Conservation (phyloP, 805 yeast species). For the Metschnikowia anglica region DNA sequence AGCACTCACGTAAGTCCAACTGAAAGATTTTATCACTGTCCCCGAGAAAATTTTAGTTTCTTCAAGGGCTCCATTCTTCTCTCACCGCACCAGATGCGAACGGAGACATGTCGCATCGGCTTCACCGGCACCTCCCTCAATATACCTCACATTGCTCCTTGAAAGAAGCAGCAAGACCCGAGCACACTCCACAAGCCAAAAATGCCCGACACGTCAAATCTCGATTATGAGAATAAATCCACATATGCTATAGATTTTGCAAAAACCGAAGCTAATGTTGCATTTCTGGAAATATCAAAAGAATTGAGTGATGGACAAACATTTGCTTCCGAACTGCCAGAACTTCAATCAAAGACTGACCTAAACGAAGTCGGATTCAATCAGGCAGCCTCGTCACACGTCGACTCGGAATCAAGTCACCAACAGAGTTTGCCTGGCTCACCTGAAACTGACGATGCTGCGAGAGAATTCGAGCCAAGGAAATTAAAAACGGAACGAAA, state of each 20-base stretch:
- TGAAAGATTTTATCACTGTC: too few species aligned
- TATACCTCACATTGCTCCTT: background rate
- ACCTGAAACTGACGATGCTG: background rate
- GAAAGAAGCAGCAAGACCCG: background rate
- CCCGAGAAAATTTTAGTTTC: too few species aligned
- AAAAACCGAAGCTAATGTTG: too few species aligned
- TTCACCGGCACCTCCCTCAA: background rate
- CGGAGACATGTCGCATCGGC: background rate
- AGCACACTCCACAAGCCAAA: background rate
- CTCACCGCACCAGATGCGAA: background rate
- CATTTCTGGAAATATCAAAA: background rate
- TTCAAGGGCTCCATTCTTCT: too few species aligned
- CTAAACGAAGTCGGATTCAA: background rate
- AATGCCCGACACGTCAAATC: background rate
- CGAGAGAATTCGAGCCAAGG: background rate
- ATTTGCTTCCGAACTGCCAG: background rate
- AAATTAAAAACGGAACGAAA: conserved; percentile 1
- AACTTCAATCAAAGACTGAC: background rate
- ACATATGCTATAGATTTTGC: too few species aligned
- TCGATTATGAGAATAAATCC: background rate
- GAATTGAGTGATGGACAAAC: background rate
- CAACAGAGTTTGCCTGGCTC: background rate
- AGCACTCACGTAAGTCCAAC: too few species aligned
- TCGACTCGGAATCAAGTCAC: background rate
- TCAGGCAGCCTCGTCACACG: background rate